These are phyloP conservation scores for Borovskyia barvae DNA, from an alignment of 208 protist species.

Conservation along the genomic window DNA sequence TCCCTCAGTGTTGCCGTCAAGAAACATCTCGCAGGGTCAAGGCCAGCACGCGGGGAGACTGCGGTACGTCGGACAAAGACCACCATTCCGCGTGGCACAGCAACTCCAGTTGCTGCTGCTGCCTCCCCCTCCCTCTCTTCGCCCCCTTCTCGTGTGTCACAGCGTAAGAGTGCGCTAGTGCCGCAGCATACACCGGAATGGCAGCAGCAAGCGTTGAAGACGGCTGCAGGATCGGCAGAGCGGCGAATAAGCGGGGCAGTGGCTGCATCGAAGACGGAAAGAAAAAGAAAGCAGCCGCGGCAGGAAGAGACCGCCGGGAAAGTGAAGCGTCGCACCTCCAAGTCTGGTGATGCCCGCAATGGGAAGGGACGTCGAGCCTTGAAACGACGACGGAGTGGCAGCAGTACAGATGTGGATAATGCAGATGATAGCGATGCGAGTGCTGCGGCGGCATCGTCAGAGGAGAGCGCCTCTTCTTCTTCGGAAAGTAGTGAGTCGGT, in stretches of 20 bases:
- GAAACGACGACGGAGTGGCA: too few species aligned
- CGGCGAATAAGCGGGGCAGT: background rate
- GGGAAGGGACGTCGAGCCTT: too few species aligned
- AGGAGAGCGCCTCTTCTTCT: too few species aligned
- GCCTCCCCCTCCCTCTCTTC: background rate
- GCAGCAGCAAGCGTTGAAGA: constrained; percentile 27
- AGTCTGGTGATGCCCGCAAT: too few species aligned
- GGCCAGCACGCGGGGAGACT: too few species aligned
- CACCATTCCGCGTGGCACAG: background rate
- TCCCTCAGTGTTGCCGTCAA: constrained; percentile 17
- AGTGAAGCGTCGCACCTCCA: too few species aligned
- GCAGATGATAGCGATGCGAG: too few species aligned
- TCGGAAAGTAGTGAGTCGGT: too few species aligned
- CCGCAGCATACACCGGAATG: constrained; percentile 30
- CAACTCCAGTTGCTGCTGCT: background rate
- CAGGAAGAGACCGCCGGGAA: background rate
- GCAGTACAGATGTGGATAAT: too few species aligned
- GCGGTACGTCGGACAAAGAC: too few species aligned
- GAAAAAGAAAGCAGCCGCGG: background rate
- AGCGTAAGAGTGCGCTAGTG: constrained; percentile 13
- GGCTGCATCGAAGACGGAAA: background rate
- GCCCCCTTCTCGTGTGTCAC: constrained; percentile 23
- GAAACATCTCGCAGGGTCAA: constrained; percentile 15
- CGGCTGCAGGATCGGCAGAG: constrained; percentile 11
- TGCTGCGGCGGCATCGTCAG: too few species aligned